These are phyloP conservation scores for Exophiala mesophila DNA, from an alignment of 2,329 filamentous ascomycete genomes.

Conservation along the genomic window DNA sequence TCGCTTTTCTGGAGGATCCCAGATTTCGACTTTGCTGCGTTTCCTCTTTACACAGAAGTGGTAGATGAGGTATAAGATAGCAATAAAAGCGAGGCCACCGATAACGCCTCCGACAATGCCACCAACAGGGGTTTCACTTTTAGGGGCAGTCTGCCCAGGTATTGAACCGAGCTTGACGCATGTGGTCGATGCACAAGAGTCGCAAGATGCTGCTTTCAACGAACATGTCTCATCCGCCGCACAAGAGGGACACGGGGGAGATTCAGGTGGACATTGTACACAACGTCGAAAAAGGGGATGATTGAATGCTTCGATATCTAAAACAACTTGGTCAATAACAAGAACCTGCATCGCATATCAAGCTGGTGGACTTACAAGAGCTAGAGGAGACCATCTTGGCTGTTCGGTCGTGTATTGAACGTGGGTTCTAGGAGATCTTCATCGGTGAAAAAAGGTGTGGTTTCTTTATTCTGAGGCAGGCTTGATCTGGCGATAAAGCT, in stretches of 20 bases:
- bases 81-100: constrained; percentile 70
- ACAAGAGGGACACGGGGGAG: constrained; percentile 59
- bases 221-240: constrained; percentile 52
- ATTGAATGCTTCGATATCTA: too few species aligned
- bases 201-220: constrained; percentile 55
- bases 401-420: too few species aligned
- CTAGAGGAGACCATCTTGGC: too few species aligned
- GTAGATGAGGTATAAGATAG: constrained; percentile 77
- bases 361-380: too few species aligned
- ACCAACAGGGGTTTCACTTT: constrained; percentile 48
- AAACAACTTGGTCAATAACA: too few species aligned
- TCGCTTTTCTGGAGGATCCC: constrained; percentile 50
- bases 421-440: too few species aligned
- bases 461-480: too few species aligned
- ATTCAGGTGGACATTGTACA: constrained; percentile 49
- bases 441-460: too few species aligned
- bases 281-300: constrained; percentile 54
- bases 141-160: constrained; percentile 31
- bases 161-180: constrained; percentile 47
- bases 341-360: too few species aligned
- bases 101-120: constrained; percentile 90
- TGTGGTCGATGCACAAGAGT: constrained; percentile 52
- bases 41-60: constrained; percentile 71
- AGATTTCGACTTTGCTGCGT: constrained; percentile 55
- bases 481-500: too few species aligned